A percentile compares a stretch with the other conserved stretches of the same genome.
These are phyloP conservation scores for Plasmodium vinckei DNA, from an alignment of 169 alveolate species.

Conservation along the genomic window DNA sequence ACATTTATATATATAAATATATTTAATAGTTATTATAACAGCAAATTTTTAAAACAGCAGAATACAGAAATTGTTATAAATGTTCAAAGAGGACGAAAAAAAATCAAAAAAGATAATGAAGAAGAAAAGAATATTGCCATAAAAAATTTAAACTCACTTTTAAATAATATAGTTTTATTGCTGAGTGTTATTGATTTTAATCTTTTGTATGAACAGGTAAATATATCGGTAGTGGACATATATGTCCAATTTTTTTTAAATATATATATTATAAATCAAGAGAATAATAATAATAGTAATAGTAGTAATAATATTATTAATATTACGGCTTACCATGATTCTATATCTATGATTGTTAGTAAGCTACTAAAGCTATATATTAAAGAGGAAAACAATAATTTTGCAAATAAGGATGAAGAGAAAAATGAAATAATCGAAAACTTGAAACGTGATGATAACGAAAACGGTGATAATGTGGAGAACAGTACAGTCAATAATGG, in stretches of 20 bases:
- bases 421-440: not conserved
- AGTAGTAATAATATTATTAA: conserved; percentile 8
- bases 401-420: not conserved
- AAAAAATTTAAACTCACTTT: conserved; percentile 55
- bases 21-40: conserved; percentile 51
- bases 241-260: conserved; percentile 65
- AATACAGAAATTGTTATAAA: conserved; percentile 33
- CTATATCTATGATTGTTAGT: conserved; percentile 33
- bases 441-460: not conserved
- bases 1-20: conserved; percentile 66
- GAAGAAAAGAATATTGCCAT: conserved; percentile 47
- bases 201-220: conserved; percentile 31
- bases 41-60: conserved; percentile 36
- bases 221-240: conserved; percentile 36
- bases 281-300: conserved; percentile 38
- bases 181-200: conserved; percentile 44
- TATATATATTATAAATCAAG: conserved; percentile 50
- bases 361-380: conserved; percentile 33
- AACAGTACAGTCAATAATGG: not conserved
- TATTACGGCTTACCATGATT: conserved; percentile 38
- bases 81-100: conserved; percentile 74
- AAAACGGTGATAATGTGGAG: not conserved
- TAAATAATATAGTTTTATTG: conserved; percentile 65
- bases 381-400: conserved; percentile 5
- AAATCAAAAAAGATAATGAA: conserved; percentile 51